Conservation (phyloP, 495 filamentous ascomycete genomes). For the Penicillium lagena region DNA sequence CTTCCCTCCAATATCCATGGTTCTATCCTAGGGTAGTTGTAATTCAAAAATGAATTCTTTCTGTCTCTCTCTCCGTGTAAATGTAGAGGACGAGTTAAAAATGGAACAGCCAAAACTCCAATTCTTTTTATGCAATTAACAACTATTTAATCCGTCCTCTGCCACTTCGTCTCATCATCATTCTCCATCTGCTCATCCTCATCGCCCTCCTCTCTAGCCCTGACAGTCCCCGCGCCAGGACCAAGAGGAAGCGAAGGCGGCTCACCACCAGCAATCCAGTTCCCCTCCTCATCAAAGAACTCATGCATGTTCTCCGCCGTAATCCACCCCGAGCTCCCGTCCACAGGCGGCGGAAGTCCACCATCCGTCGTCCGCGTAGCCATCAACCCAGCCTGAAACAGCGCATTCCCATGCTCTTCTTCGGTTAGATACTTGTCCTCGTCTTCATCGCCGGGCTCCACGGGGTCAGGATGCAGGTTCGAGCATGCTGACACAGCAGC, state of each 20-base stretch:
- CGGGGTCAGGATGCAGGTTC: constrained; percentile 81
- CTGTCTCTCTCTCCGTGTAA: neutral
- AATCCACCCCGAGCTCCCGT: constrained; percentile 90
- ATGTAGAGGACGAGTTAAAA: no score
- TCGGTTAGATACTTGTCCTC: constrained; percentile 24
- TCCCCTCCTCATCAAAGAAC: constrained; percentile 62
- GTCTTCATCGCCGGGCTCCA: constrained; percentile 35
- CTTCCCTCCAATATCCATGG: constrained; percentile 11
- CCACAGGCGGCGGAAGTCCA: constrained; percentile 66
- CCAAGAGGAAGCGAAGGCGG: constrained; percentile 38
- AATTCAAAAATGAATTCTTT: constrained; percentile 10
- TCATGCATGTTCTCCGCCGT: constrained; percentile 91
- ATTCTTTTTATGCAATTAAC: neutral
- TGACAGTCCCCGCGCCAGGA: constrained; percentile 51
- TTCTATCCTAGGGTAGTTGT: constrained; percentile 10
- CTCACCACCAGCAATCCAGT: constrained; percentile 45
- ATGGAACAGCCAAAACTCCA: neutral
- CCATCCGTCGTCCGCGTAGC: constrained; percentile 29
- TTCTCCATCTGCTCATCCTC: constrained; percentile 28
- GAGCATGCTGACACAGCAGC: constrained; percentile 78
- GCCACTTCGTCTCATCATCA: constrained; percentile 55
- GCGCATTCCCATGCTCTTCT: constrained; percentile 27
- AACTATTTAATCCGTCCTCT: constrained; percentile 45
- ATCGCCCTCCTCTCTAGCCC: constrained; percentile 33
- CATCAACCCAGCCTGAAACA: constrained; percentile 21